Percentiles rank a stretch among this genome's conserved stretches.
Conservation (phyloP, 805 yeast genomes). For the Ogataea ganodermae region DNA sequence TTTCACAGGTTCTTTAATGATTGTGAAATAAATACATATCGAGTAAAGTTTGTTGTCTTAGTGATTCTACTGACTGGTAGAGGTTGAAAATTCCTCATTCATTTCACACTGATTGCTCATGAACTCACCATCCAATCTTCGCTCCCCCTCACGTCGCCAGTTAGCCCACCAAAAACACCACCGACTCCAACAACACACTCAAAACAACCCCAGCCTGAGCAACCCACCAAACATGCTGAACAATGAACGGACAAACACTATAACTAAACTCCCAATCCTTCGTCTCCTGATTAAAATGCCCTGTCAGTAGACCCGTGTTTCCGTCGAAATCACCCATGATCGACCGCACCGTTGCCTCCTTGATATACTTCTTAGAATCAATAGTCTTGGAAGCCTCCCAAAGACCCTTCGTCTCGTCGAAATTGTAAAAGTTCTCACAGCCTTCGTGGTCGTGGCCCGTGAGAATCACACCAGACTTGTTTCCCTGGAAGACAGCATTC, state of each 20-base stretch:
- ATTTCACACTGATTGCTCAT: no score
- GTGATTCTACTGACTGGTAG: no score
- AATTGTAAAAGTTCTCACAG: constrained; percentile 70
- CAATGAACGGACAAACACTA: constrained; percentile 73
- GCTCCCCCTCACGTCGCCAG: no score
- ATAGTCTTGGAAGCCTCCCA: constrained; percentile 62
- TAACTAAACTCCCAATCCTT: constrained; percentile 67
- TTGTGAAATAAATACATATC: no score
- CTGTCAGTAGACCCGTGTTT: constrained; percentile 81
- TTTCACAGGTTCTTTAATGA: no score
- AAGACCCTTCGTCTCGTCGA: constrained; percentile 38
- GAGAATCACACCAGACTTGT: constrained; percentile 73
- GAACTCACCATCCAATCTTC: no score
- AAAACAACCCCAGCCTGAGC: constrained; percentile 56
- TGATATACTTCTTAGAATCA: constrained; percentile 42
- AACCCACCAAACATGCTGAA: constrained; percentile 97
- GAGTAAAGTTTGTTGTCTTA: no score
- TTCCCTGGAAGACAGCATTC: constrained; percentile 66
- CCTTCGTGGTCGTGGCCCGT: constrained; percentile 98
- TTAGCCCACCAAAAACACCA: no score
- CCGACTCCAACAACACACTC: constrained; percentile 41
- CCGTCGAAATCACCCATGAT: constrained; percentile 98
- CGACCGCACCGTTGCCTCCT: constrained; percentile 84
- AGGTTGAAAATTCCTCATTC: no score
- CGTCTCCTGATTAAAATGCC: constrained; percentile 50